Percentiles rank a stretch among this genome's conserved stretches.
phyloP scores from a whole-genome alignment of 306 rosid genomes.

The Trifolium pratense region DNA sequence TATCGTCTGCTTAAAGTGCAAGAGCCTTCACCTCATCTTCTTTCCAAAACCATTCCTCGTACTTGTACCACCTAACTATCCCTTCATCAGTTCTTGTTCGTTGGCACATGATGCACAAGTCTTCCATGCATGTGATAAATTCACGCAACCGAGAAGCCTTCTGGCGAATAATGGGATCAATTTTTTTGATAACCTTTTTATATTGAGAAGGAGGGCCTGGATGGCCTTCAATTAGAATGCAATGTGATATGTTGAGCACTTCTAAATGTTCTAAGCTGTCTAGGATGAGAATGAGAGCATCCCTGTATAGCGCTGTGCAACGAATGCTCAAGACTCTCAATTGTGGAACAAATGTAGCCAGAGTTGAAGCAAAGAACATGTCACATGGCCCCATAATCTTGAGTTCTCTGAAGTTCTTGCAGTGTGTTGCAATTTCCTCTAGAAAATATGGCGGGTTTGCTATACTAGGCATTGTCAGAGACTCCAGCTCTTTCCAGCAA shows the following conservation, averaged over 20 bases:
- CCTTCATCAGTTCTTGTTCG: conserved; percentile 72
- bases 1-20: conserved; percentile 45
- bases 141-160: conserved; percentile 65
- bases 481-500: conserved; percentile 72
- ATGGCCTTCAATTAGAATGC: conserved; percentile 56
- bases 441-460: conserved; percentile 69
- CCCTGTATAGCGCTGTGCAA: conserved; percentile 58
- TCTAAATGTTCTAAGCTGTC: conserved; percentile 59
- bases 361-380: conserved; percentile 52
- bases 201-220: conserved; percentile 51
- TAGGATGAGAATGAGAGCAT: conserved; percentile 58
- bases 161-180: conserved; percentile 53
- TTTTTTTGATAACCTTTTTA: conserved; percentile 46
- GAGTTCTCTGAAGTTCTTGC: conserved; percentile 69
- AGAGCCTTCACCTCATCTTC: conserved; percentile 69
- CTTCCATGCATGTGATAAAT: conserved; percentile 70
- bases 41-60: conserved; percentile 77
- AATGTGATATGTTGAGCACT: conserved; percentile 78
- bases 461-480: conserved; percentile 80
- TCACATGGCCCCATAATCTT: conserved; percentile 90
- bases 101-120: conserved; percentile 71
- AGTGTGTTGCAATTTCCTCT: conserved; percentile 64
- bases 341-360: conserved; percentile 59
- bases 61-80: conserved; percentile 82
- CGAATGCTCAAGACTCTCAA: conserved; percentile 75